Evolutionary conservation across 108 stramenopile species (phyloP), one percentile per base, ranked within the genome.

Genomic region (Fragilaria crotonensis): DNA sequence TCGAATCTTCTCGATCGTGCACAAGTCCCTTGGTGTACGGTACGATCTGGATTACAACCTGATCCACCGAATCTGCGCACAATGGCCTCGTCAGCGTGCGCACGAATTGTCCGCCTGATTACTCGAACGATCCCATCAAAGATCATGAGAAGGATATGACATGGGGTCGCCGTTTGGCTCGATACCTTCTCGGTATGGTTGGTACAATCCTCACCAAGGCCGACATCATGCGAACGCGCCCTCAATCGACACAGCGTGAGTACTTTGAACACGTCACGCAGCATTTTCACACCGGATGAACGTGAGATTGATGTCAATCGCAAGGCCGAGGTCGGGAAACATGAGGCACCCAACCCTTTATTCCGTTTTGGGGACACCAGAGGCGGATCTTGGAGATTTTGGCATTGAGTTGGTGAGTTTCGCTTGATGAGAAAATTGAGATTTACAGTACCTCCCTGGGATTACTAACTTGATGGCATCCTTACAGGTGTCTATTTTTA

Each of bases 261-360:
- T 88, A 90, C 60, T 94, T 90, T 76, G 93, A 94, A 63, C 89
- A 90, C 54, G 76, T 76, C n/a, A 73, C 88, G 0, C n/a, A n/a
- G n/a, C n/a, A n/a, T n/a, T n/a, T 58, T 94, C 46, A 71, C 81
- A 1, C 63, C 89, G 11, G 46, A 66, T 57, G 25, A 57, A 30
- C 25, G 14, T 1, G 25, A 52, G 17, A 41, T 11, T 14, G 7
- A 7, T 7, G 36, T 41, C 14, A 7, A 41, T 41, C 36, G 36
- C 14, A 64, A 46, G 33, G 62, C 69, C 3, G 27, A 26, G 9
- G 29, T 50, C 17, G 62, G 55, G 2, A 62, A 70, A 36, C 22
- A 52, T 19, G 33, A 50, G 32, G 32, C 18, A 52, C 45, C 53
- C 1, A 71, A 64, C 21, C 47, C 46, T 71, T 22, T 71, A 71